Percentiles rank a stretch among this genome's conserved stretches.
These are phyloP conservation scores for Phytophthora idaei DNA, from an alignment of 352 stramenopile species.

Conservation along the genomic window DNA sequence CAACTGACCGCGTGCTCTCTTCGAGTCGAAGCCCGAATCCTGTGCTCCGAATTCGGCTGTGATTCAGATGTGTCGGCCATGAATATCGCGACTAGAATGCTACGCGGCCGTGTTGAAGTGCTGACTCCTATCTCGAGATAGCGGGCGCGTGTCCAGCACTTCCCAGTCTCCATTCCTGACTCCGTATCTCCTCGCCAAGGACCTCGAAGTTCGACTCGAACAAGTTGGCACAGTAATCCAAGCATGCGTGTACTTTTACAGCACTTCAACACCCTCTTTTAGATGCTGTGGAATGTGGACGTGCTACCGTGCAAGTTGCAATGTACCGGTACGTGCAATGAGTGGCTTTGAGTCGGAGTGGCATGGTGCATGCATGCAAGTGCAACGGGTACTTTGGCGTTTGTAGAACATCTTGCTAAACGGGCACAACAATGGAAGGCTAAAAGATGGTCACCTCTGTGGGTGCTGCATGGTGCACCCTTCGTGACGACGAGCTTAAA, in stretches of 20 bases:
- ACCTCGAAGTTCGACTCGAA: neutral
- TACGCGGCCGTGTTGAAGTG: conserved; percentile 16
- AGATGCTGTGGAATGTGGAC: conserved; percentile 3
- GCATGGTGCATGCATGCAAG: neutral
- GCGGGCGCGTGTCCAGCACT: conserved; percentile 4
- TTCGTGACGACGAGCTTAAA: conserved; percentile 24
- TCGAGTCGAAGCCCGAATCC: conserved; percentile 12
- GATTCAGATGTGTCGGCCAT: conserved; percentile 19
- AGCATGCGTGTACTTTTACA: neutral
- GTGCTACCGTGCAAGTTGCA: neutral
- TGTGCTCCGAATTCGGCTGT: conserved; percentile 21
- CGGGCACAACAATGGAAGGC: conserved; percentile 8
- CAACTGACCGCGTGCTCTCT: conserved; percentile 19
- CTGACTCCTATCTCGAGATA: conserved; percentile 26
- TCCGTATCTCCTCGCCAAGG: conserved; percentile 22
- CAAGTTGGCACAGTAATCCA: conserved; percentile 5
- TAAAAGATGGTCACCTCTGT: conserved; percentile 16
- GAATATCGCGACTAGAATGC: conserved; percentile 15
- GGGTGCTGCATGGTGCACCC: conserved; percentile 9
- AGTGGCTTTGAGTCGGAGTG: conserved; percentile 2
- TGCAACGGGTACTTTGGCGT: too few relatives aligned
- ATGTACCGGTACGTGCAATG: neutral
- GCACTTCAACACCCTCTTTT: neutral
- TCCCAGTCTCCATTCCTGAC: conserved; percentile 3
- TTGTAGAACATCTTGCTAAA: neutral